Evolutionary conservation across 2,329 filamentous ascomycete genomes (phyloP).

Genomic region (Calonectria ilicicola): DNA sequence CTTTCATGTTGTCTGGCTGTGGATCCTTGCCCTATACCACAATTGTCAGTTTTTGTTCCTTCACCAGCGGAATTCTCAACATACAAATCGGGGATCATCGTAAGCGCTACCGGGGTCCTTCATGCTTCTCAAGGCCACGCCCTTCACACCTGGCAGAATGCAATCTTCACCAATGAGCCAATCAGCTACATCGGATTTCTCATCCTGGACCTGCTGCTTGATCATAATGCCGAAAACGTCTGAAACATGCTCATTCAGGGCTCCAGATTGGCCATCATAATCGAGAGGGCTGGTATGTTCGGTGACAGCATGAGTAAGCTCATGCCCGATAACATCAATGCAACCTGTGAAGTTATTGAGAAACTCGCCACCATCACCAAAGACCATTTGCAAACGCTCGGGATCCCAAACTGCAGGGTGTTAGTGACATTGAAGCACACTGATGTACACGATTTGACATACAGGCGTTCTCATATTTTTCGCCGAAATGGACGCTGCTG

Average conservation of each 20-base stretch:
- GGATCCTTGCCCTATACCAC: conserved; percentile 61
- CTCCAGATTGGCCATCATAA: conserved; percentile 65
- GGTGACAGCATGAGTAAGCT: conserved; percentile 67
- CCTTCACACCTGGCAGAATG: conserved; percentile 63
- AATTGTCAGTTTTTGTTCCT: neutral
- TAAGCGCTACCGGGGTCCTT: conserved; percentile 66
- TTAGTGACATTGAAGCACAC: conserved; percentile 6
- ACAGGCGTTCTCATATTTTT: conserved; percentile 65
- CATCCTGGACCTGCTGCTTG: conserved; percentile 63
- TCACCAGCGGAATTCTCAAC: conserved; percentile 27
- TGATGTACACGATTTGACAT: conserved; percentile 32
- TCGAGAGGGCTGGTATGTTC: conserved; percentile 62
- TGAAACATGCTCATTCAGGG: conserved; percentile 68
- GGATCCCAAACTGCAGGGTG: conserved; percentile 60
- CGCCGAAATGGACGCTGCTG: conserved; percentile 65
- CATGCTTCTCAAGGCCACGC: conserved; percentile 65
- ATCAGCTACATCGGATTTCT: conserved; percentile 59
- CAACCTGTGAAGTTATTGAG: conserved; percentile 63
- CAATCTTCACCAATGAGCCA: conserved; percentile 68
- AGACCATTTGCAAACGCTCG: conserved; percentile 63
- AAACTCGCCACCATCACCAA: conserved; percentile 66
- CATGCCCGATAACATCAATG: conserved; percentile 69
- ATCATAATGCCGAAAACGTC: conserved; percentile 70
- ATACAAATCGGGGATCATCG: conserved; percentile 61
- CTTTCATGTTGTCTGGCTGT: conserved; percentile 61